Evolutionary conservation across 2,329 filamentous ascomycete genomes (phyloP).

Genomic region (Microsporum ferrugineum): DNA sequence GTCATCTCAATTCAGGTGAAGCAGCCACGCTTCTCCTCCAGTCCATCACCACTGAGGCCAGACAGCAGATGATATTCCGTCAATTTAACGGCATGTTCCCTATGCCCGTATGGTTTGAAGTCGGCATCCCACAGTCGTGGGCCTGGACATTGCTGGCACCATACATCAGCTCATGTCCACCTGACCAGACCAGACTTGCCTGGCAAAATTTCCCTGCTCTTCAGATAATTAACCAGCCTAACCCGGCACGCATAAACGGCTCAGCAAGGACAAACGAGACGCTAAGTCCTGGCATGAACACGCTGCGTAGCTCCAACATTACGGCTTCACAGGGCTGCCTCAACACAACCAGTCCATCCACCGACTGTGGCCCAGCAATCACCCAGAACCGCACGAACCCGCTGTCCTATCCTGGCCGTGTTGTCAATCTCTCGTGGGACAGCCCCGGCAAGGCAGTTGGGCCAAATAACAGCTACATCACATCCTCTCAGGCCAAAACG

Average conservation of each 20-base stretch:
- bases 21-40: constrained; percentile 62
- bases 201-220: constrained; percentile 79
- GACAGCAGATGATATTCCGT: constrained; percentile 75
- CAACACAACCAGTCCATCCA: constrained; percentile 4
- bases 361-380: constrained; percentile 52
- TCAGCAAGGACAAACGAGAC: constrained; percentile 51
- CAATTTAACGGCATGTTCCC: constrained; percentile 70
- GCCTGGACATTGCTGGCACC: constrained; percentile 71
- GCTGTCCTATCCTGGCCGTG: constrained; percentile 61
- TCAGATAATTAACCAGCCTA: constrained; percentile 63
- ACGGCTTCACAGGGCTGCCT: constrained; percentile 15
- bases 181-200: constrained; percentile 60
- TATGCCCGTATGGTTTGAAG: constrained; percentile 73
- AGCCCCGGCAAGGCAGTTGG: constrained; percentile 55
- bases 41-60: constrained; percentile 65
- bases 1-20: constrained; percentile 64
- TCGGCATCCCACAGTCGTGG: constrained; percentile 73
- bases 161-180: constrained; percentile 62
- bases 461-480: constrained; percentile 74
- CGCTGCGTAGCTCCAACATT: constrained; percentile 24
- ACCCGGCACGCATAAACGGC: constrained; percentile 52
- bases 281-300: constrained; percentile 27
- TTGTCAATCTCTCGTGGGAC: constrained; percentile 64
- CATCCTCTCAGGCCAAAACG: constrained; percentile 43
- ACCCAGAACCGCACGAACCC: constrained; percentile 58